These are phyloP conservation scores for Hypoxylon crocopeplum DNA, from an alignment of 495 filamentous ascomycete genomes.

Conservation along the genomic window DNA sequence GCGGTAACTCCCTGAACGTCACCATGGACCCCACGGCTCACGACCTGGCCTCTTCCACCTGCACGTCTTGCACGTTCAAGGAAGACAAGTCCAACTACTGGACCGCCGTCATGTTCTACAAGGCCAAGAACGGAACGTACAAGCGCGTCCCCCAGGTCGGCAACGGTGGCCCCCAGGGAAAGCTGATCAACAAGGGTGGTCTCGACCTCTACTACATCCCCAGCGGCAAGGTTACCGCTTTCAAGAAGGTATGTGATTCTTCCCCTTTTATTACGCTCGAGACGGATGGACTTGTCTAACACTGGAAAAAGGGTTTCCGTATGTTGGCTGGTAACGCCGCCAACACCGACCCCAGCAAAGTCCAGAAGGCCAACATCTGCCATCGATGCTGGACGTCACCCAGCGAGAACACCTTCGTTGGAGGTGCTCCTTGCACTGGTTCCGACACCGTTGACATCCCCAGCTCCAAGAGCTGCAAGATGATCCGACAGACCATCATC, in stretches of 20 bases:
- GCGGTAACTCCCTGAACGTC: slow-evolving; percentile 72
- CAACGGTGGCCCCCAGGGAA: slow-evolving; percentile 64
- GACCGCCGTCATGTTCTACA: slow-evolving; percentile 74
- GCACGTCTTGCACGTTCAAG: slow-evolving; percentile 72
- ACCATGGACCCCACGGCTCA: slow-evolving; percentile 65
- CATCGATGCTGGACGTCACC: slow-evolving; percentile 61
- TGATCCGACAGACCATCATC: slow-evolving; percentile 66
- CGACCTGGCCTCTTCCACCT: slow-evolving; percentile 65
- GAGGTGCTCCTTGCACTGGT: slow-evolving; percentile 54
- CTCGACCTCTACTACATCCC: slow-evolving; percentile 57
- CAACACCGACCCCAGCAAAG: slow-evolving; percentile 56
- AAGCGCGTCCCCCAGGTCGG: slow-evolving; percentile 69
- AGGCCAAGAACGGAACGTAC: slow-evolving; percentile 74
- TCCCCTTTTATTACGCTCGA: not conserved
- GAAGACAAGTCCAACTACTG: slow-evolving; percentile 83
- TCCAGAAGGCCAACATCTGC: slow-evolving; percentile 60
- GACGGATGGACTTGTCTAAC: slow-evolving; percentile 41
- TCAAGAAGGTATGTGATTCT: slow-evolving; percentile 59
- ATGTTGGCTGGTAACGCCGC: slow-evolving; percentile 58
- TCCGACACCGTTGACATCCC: slow-evolving; percentile 66
- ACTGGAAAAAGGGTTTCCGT: slow-evolving; percentile 65
- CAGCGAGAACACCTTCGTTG: slow-evolving; percentile 53
- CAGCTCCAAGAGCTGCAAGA: slow-evolving; percentile 54
- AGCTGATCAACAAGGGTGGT: slow-evolving; percentile 70
- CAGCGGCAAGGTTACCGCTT: slow-evolving; percentile 57